Percentiles rank a stretch among this genome's conserved stretches.
Conservation (phyloP, 148 eudicot species). For the Mesembryanthemum crystallinum region DNA sequence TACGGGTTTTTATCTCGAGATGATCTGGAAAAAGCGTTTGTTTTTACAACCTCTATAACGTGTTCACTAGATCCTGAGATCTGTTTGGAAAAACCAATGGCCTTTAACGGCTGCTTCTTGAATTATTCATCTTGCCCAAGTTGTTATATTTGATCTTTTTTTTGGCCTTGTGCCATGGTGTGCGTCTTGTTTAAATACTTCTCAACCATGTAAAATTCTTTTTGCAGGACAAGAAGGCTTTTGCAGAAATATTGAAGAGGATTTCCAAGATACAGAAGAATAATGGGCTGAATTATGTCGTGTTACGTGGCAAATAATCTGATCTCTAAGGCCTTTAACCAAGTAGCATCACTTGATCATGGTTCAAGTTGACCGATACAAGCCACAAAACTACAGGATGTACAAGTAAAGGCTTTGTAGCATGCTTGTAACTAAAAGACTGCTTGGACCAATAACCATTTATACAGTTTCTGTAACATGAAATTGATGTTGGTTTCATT, state of each 20-base stretch:
- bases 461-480: too few species aligned
- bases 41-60: too few species aligned
- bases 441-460: too few species aligned
- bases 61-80: too few species aligned
- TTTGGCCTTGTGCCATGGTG: background rate
- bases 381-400: background rate
- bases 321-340: background rate
- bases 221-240: conserved; percentile 87
- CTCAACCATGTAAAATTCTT: background rate
- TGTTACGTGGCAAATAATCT: conserved; percentile 47
- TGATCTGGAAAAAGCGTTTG: background rate
- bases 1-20: background rate
- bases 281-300: conserved; percentile 59
- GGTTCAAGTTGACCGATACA: background rate
- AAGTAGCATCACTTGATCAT: background rate
- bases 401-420: background rate
- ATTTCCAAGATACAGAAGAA: conserved; percentile 85
- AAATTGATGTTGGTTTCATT: conserved; percentile 4
- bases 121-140: too few species aligned
- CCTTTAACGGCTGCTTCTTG: too few species aligned
- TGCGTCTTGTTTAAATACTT: background rate
- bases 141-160: too few species aligned
- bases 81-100: too few species aligned
- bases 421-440: background rate
- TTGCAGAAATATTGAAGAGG: conserved; percentile 75